Percentiles rank a stretch among this genome's conserved stretches.
Evolutionary conservation across 352 stramenopile genomes (phyloP).

Genomic region (Globisporangium sylvaticum): DNA sequence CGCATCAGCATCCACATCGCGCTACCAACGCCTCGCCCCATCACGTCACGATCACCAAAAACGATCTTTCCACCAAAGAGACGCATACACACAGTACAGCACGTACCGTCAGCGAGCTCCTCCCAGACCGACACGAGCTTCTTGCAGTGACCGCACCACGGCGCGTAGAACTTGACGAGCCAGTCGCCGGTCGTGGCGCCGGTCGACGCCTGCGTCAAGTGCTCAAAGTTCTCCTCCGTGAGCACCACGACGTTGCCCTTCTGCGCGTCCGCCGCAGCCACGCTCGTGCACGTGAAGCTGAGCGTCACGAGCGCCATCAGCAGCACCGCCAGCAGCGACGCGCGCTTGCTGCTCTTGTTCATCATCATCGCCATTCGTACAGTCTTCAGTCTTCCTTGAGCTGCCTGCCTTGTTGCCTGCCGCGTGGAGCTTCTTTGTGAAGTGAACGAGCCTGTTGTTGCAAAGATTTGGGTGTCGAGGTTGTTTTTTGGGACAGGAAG

Average conservation of each 20-base stretch:
- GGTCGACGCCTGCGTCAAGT: constrained; percentile 86
- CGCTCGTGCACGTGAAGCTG: constrained; percentile 10
- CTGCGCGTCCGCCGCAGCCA: constrained; percentile 8
- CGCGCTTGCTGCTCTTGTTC: constrained; percentile 10
- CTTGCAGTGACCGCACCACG: constrained; percentile 72
- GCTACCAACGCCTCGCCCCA: neutral
- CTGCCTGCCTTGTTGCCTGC: constrained; percentile 3
- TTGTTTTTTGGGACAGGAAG: neutral
- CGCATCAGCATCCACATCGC: neutral
- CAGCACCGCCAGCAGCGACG: constrained; percentile 11
- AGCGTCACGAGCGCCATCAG: constrained; percentile 23
- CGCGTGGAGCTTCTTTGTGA: constrained; percentile 4
- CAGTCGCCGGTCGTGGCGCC: constrained; percentile 91
- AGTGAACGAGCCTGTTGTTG: neutral
- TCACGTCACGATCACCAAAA: neutral
- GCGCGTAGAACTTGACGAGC: constrained; percentile 84
- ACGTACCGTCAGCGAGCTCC: constrained; percentile 58
- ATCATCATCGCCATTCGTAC: neutral
- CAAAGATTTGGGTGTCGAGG: constrained; percentile 4
- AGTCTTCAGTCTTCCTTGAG: no score
- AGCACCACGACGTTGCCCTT: constrained; percentile 61
- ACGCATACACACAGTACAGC: neutral
- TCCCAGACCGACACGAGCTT: constrained; percentile 66
- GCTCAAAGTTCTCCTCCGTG: constrained; percentile 78
- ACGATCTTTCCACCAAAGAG: neutral